phyloP scores from a whole-genome alignment of 495 filamentous ascomycete genomes.

The Aspergillus hancockii region DNA sequence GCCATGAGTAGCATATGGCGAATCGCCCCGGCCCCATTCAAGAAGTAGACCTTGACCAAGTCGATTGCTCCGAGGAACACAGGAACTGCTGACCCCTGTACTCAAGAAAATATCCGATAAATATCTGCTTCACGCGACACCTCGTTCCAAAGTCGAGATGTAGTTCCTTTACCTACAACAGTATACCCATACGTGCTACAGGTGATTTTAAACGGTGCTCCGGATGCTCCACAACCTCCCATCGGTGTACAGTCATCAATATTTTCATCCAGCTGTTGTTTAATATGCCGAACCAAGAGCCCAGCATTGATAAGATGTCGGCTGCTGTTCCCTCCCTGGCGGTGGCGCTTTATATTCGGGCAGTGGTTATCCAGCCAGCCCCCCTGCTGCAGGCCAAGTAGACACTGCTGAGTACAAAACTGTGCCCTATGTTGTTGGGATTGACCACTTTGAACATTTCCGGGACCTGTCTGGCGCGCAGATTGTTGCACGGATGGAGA shows the following conservation, averaged over 20 bases:
- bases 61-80: too few relatives aligned
- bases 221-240: neutral
- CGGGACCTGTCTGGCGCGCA: too few relatives aligned
- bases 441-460: too few relatives aligned
- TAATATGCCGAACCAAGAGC: neutral
- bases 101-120: too few relatives aligned
- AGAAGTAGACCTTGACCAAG: too few relatives aligned
- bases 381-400: neutral
- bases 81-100: too few relatives aligned
- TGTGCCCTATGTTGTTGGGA: too few relatives aligned
- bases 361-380: neutral
- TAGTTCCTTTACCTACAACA: neutral
- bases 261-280: neutral
- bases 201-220: slow-evolving; percentile 1
- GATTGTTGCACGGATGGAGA: too few relatives aligned
- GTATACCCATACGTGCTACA: neutral
- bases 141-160: neutral
- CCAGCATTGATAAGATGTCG: neutral
- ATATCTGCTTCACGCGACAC: too few relatives aligned
- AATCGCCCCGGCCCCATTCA: too few relatives aligned
- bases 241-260: neutral
- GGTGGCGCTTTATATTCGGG: neutral
- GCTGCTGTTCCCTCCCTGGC: neutral
- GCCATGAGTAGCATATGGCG: neutral
- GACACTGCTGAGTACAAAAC: too few relatives aligned